Evolutionary conservation across 768 basidiomycete genomes (phyloP).

Genomic region (Podaxis sp.): DNA sequence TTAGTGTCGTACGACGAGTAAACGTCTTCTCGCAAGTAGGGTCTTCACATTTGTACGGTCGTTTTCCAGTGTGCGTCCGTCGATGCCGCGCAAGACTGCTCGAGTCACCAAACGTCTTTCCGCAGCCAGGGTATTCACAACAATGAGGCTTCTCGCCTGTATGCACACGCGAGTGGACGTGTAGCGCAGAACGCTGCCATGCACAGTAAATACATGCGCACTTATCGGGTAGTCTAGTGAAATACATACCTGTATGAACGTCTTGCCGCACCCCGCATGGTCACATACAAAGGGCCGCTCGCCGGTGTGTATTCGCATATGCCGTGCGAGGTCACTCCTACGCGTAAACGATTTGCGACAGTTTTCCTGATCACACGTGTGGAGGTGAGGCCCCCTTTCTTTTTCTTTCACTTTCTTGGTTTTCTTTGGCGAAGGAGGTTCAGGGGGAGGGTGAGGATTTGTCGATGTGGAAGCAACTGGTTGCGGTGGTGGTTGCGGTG

Average conservation of each 20-base stretch:
- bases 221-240: conserved; percentile 3
- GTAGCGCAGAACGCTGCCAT: conserved; percentile 78
- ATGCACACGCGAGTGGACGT: conserved; percentile 86
- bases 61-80: conserved; percentile 83
- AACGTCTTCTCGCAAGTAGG: conserved; percentile 85
- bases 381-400: conserved; percentile 46
- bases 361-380: conserved; percentile 67
- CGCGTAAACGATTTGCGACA: conserved; percentile 83
- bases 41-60: conserved; percentile 85
- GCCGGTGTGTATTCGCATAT: conserved; percentile 89
- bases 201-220: conserved; percentile 15
- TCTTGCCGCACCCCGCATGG: conserved; percentile 77
- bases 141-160: conserved; percentile 92
- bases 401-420: conserved; percentile 39
- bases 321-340: conserved; percentile 79
- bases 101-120: conserved; percentile 87
- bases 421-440: conserved; percentile 29
- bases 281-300: conserved; percentile 82
- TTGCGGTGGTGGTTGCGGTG: conserved; percentile 32
- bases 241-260: conserved; percentile 79
- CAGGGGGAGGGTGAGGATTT: conserved; percentile 24
- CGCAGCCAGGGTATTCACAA: conserved; percentile 87
- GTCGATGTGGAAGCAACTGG: conserved; percentile 50
- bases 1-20: conserved; percentile 81
- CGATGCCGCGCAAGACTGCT: conserved; percentile 90